Percentiles rank a stretch among this genome's conserved stretches.
These are phyloP conservation scores for Pneumocystis sp. DNA, from an alignment of 1,139 yeast species.

Conservation along the genomic window DNA sequence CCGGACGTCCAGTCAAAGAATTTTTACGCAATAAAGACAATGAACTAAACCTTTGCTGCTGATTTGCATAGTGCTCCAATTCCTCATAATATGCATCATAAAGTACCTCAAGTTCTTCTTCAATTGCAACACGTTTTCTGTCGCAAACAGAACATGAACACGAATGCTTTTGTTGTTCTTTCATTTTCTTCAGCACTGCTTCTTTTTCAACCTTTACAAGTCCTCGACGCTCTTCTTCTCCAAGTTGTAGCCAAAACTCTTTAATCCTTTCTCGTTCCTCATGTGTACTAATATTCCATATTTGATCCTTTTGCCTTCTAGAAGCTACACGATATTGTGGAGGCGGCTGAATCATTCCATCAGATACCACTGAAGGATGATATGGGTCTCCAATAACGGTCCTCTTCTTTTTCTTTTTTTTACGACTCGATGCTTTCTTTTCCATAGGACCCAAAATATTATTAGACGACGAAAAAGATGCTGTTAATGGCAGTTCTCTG, in stretches of 20 bases:
- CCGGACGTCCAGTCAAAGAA: conserved; percentile 4
- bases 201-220: conserved; percentile 56
- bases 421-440: conserved; percentile 19
- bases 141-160: conserved; percentile 79
- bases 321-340: not conserved
- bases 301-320: conserved; percentile 22
- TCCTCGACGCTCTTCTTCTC: conserved; percentile 43
- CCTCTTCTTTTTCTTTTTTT: conserved; percentile 26
- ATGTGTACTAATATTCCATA: conserved; percentile 46
- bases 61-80: conserved; percentile 23
- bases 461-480: not conserved
- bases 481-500: not conserved
- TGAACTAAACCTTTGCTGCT: conserved; percentile 15
- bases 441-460: not conserved
- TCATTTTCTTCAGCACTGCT: conserved; percentile 51
- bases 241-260: conserved; percentile 57
- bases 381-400: conserved; percentile 20
- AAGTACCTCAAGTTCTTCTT: conserved; percentile 63
- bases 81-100: conserved; percentile 40
- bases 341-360: conserved; percentile 1
- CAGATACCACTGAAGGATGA: conserved; percentile 15
- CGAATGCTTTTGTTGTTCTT: conserved; percentile 37
- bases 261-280: conserved; percentile 47
- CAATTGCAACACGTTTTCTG: conserved; percentile 54
- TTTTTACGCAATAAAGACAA: conserved; percentile 11